phyloP scores from a whole-genome alignment of 768 basidiomycete genomes.

The Mrakia hoshinonis region DNA sequence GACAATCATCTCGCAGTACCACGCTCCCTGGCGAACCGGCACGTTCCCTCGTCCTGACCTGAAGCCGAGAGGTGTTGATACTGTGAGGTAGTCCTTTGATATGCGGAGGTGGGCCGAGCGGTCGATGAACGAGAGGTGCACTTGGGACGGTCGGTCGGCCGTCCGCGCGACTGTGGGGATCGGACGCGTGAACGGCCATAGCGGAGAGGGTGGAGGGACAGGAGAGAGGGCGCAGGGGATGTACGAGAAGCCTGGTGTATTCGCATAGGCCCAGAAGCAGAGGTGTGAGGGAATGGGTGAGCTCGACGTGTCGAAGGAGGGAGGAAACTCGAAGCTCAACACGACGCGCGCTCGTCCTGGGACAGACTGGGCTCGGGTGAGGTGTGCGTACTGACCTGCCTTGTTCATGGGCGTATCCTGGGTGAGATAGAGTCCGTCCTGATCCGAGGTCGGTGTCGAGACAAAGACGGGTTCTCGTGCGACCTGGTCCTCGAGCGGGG shows the following conservation, averaged over 20 bases:
- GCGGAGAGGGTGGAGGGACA: background rate
- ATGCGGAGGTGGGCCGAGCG: conserved; percentile 70
- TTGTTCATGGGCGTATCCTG: conserved; percentile 23
- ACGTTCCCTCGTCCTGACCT: conserved; percentile 82
- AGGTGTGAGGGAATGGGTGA: background rate
- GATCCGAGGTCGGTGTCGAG: conserved; percentile 13
- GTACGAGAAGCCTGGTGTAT: conserved; percentile 23
- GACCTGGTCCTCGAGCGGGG: conserved; percentile 6
- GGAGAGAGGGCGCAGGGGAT: conserved; percentile 25
- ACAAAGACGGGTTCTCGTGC: conserved; percentile 11
- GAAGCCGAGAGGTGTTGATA: conserved; percentile 80
- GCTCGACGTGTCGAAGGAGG: background rate
- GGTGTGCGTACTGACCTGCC: conserved; percentile 6
- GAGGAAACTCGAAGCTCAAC: background rate
- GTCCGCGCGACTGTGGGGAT: conserved; percentile 19
- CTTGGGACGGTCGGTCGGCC: background rate
- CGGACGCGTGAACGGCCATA: conserved; percentile 17
- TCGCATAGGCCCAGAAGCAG: background rate
- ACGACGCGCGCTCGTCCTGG: background rate
- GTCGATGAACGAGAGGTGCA: conserved; percentile 43
- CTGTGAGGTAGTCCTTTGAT: conserved; percentile 63
- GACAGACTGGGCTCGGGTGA: background rate
- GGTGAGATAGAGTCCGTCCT: conserved; percentile 21
- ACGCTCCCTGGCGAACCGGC: conserved; percentile 76
- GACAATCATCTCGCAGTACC: conserved; percentile 89